Conservation (phyloP, 805 yeast genomes). For the Kazachstania martiniae region DNA sequence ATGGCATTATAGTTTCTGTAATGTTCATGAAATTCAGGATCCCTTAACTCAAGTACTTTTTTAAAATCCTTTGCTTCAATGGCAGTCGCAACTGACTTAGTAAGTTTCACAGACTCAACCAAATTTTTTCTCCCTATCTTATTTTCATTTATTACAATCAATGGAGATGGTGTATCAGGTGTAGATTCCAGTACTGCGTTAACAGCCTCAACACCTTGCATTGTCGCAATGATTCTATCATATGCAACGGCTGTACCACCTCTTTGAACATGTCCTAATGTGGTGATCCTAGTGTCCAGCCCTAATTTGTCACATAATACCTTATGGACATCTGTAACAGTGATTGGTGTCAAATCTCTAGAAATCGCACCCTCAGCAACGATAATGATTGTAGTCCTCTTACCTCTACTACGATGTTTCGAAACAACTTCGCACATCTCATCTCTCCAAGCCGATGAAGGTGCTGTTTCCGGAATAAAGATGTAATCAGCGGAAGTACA, state of each 20-base stretch:
- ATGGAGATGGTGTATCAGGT: conserved; percentile 67
- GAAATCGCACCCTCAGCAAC: conserved; percentile 82
- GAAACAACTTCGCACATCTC: conserved; percentile 53
- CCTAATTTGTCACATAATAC: conserved; percentile 57
- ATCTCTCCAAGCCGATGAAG: conserved; percentile 50
- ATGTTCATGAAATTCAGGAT: conserved; percentile 58
- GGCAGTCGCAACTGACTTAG: conserved; percentile 63
- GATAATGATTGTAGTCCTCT: conserved; percentile 67
- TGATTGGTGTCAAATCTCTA: conserved; percentile 54
- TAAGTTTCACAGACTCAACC: conserved; percentile 61
- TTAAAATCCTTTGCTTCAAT: conserved; percentile 56
- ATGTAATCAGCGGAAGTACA: conserved; percentile 74
- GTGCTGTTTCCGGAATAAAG: conserved; percentile 67
- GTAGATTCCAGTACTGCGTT: conserved; percentile 58
- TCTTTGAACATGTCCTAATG: conserved; percentile 72
- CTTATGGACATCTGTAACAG: conserved; percentile 52
- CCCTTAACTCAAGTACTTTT: conserved; percentile 60
- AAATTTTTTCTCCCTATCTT: conserved; percentile 57
- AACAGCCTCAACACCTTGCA: conserved; percentile 78
- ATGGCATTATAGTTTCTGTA: conserved; percentile 52
- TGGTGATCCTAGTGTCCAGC: conserved; percentile 67
- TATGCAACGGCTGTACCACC: conserved; percentile 76
- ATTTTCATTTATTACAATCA: conserved; percentile 65
- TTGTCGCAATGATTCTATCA: conserved; percentile 61
- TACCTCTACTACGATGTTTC: conserved; percentile 60